A percentile compares a stretch with the other conserved stretches of the same genome.
phyloP scores from a whole-genome alignment of 1,139 yeast genomes.

The Nakaseomyces kungkrabaensis region DNA sequence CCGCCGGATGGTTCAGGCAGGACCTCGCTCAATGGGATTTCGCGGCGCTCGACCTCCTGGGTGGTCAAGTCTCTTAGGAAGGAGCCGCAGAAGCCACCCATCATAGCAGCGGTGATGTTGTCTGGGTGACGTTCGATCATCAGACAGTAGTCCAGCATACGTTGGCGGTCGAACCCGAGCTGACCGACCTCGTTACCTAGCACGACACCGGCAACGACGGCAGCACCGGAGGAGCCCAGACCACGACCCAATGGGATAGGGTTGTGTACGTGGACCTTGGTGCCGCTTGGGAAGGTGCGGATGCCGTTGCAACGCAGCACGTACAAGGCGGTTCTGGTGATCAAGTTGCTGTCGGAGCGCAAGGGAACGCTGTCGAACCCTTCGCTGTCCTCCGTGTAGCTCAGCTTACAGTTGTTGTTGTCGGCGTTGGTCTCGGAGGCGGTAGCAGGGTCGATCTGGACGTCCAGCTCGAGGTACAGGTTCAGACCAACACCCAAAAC shows the following conservation, averaged over 20 bases:
- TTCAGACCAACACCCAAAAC: conserved; percentile 86
- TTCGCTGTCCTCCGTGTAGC: conserved; percentile 60
- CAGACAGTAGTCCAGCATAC: conserved; percentile 87
- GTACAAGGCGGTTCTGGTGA: conserved; percentile 87
- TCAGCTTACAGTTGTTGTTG: conserved; percentile 57
- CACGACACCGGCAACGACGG: conserved; percentile 95
- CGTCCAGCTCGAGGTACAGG: conserved; percentile 60
- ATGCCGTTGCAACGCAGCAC: conserved; percentile 76
- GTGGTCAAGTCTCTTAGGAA: conserved; percentile 72
- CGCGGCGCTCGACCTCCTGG: conserved; percentile 61
- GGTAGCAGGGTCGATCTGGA: conserved; percentile 45
- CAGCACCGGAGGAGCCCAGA: conserved; percentile 96
- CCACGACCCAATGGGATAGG: conserved; percentile 97
- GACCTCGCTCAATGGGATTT: conserved; percentile 75
- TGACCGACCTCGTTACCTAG: conserved; percentile 78
- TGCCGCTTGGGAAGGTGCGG: conserved; percentile 69
- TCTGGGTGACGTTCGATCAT: conserved; percentile 98
- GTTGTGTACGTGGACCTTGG: conserved; percentile 70
- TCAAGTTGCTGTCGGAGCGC: conserved; percentile 64
- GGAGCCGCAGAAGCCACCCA: conserved; percentile 97
- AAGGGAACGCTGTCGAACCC: conserved; percentile 77
- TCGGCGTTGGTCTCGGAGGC: conserved; percentile 43
- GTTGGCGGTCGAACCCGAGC: conserved; percentile 58
- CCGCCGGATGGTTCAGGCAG: conserved; percentile 73
- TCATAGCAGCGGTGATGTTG: conserved; percentile 96